Conservation (phyloP, 495 filamentous ascomycete species). For the Talaromyces trachyspermus region DNA sequence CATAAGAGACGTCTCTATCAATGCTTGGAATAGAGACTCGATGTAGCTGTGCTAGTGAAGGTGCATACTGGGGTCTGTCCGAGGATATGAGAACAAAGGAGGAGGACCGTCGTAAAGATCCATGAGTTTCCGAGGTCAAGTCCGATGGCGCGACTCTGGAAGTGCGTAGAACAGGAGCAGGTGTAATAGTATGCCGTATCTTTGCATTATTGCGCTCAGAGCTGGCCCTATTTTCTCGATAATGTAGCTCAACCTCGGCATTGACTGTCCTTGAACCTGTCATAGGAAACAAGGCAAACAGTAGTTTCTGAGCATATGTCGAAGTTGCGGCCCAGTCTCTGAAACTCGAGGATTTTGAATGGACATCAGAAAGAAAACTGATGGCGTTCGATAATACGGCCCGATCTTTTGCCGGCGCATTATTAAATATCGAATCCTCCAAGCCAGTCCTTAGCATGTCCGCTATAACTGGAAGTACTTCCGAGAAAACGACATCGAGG, state of each 20-base stretch:
- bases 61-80: slow-evolving; percentile 46
- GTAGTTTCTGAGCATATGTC: slow-evolving; percentile 68
- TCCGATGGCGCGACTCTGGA: slow-evolving; percentile 50
- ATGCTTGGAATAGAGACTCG: slow-evolving; percentile 35
- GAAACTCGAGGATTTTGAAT: slow-evolving; percentile 63
- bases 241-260: slow-evolving; percentile 75
- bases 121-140: slow-evolving; percentile 39
- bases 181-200: slow-evolving; percentile 60
- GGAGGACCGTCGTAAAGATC: slow-evolving; percentile 63
- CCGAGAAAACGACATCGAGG: slow-evolving; percentile 62
- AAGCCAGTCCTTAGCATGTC: slow-evolving; percentile 82
- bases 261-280: slow-evolving; percentile 74
- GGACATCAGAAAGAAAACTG: slow-evolving; percentile 71
- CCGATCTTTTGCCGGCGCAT: slow-evolving; percentile 8
- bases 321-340: slow-evolving; percentile 72
- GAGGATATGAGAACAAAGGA: slow-evolving; percentile 84
- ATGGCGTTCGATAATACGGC: slow-evolving; percentile 62
- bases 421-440: slow-evolving; percentile 35
- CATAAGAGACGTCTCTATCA: slow-evolving; percentile 38
- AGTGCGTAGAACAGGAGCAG: slow-evolving; percentile 63
- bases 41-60: slow-evolving; percentile 52
- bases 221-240: slow-evolving; percentile 66
- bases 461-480: slow-evolving; percentile 73
- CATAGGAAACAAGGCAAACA: slow-evolving; percentile 74
- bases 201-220: slow-evolving; percentile 83